Conservation (phyloP, 108 stramenopile species). For the Nitzschia inconspicua region DNA sequence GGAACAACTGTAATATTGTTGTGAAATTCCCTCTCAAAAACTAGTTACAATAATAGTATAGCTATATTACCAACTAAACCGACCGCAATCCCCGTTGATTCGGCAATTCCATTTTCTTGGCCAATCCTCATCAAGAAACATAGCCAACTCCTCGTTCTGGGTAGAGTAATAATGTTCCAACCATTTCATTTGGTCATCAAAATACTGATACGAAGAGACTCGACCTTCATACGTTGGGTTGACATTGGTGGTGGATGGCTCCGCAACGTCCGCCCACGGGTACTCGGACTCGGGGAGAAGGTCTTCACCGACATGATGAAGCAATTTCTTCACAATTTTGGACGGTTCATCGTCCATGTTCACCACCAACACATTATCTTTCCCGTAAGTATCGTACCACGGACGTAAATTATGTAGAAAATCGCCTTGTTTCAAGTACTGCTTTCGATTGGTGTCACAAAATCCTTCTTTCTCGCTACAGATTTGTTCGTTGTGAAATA, state of each 20-base stretch:
- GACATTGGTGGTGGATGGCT: too few species aligned
- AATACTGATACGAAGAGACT: neutral
- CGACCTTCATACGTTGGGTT: neutral
- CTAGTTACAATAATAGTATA: too few species aligned
- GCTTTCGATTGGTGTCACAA: neutral
- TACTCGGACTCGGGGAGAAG: neutral
- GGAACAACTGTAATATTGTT: too few species aligned
- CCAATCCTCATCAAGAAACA: neutral
- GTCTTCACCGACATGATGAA: neutral
- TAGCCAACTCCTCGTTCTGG: neutral
- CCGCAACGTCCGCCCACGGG: neutral
- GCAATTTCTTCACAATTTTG: neutral
- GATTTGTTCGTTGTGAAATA: neutral
- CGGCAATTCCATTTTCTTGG: neutral
- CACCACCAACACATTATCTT: neutral
- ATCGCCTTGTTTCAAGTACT: neutral
- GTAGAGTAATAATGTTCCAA: neutral
- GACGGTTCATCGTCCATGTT: neutral
- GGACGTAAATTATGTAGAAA: neutral
- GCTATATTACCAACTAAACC: too few species aligned
- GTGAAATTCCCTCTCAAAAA: too few species aligned
- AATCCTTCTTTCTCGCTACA: neutral
- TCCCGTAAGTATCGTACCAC: neutral
- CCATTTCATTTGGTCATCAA: neutral
- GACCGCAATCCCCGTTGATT: neutral